phyloP scores from a whole-genome alignment of 2,329 filamentous ascomycete species.

The Boeremia lycopersici region DNA sequence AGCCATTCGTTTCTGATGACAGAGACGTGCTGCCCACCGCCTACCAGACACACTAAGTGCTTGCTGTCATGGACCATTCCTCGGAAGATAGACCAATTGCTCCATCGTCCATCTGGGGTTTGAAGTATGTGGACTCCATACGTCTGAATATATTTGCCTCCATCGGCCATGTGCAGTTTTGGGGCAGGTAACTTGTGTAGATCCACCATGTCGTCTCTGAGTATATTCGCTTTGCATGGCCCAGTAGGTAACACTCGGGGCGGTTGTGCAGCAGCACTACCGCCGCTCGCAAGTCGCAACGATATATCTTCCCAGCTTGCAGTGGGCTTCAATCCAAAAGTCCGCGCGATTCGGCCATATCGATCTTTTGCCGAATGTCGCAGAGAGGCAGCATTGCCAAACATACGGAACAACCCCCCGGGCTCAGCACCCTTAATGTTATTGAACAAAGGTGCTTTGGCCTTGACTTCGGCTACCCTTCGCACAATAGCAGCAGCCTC shows the following conservation, averaged over 20 bases:
- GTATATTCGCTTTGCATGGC: slow-evolving; percentile 8
- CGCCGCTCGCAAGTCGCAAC: background rate
- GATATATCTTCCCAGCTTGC: slow-evolving; percentile 2
- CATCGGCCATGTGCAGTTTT: slow-evolving; percentile 52
- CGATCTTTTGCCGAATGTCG: slow-evolving; percentile 21
- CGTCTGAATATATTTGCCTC: slow-evolving; percentile 59
- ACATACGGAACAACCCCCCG: slow-evolving; percentile 57
- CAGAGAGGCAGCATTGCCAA: slow-evolving; percentile 54
- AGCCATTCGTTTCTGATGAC: slow-evolving; percentile 56
- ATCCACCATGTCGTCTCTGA: slow-evolving; percentile 49
- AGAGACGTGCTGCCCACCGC: slow-evolving; percentile 54
- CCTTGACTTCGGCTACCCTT: slow-evolving; percentile 28
- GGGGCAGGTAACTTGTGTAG: slow-evolving; percentile 47
- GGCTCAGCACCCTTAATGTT: slow-evolving; percentile 54
- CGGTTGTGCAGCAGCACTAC: background rate
- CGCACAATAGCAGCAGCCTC: slow-evolving; percentile 53
- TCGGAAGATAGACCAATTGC: slow-evolving; percentile 54
- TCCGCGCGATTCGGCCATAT: slow-evolving; percentile 1
- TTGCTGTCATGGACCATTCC: slow-evolving; percentile 56
- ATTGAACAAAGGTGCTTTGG: slow-evolving; percentile 59
- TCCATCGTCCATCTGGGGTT: slow-evolving; percentile 55
- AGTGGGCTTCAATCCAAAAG: background rate
- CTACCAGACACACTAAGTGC: slow-evolving; percentile 51
- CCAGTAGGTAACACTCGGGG: background rate
- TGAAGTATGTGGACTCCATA: slow-evolving; percentile 58